These are phyloP conservation scores for Guillardia theta DNA, from an alignment of 78 protist species.

Conservation along the genomic window DNA sequence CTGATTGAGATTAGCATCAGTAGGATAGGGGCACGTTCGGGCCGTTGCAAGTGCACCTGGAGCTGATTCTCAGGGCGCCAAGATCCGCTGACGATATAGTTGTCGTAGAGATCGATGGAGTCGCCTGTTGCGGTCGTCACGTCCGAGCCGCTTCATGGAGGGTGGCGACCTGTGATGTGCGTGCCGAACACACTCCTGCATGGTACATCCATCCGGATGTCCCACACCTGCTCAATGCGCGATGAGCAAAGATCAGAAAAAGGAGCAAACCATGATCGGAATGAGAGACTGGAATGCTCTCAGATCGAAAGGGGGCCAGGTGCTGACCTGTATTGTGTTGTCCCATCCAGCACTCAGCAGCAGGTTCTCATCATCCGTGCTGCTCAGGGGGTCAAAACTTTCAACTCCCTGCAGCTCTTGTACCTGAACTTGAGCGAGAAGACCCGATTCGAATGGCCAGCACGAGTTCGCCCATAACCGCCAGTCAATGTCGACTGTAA, in stretches of 20 bases:
- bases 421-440: constrained; percentile 38
- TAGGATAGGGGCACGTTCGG: background rate
- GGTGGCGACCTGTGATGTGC: background rate
- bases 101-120: background rate
- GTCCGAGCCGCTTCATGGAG: background rate
- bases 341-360: constrained; percentile 8
- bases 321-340: constrained; percentile 3
- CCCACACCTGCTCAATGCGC: background rate
- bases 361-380: background rate
- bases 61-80: constrained; percentile 14
- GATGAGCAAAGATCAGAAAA: background rate
- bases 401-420: no score
- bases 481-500: background rate
- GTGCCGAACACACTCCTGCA: constrained; percentile 14
- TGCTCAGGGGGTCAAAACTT: no score
- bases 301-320: background rate
- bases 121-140: background rate
- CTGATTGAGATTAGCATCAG: background rate
- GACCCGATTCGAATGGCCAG: constrained; percentile 38
- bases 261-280: background rate
- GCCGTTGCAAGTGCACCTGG: background rate
- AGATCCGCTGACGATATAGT: constrained; percentile 11
- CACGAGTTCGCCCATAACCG: background rate
- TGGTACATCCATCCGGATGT: background rate
- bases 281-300: background rate